Percentiles rank a stretch among this genome's conserved stretches.
These are phyloP conservation scores for Aspergillus viridinutans DNA, from an alignment of 2,329 filamentous ascomycete species.

Conservation along the genomic window DNA sequence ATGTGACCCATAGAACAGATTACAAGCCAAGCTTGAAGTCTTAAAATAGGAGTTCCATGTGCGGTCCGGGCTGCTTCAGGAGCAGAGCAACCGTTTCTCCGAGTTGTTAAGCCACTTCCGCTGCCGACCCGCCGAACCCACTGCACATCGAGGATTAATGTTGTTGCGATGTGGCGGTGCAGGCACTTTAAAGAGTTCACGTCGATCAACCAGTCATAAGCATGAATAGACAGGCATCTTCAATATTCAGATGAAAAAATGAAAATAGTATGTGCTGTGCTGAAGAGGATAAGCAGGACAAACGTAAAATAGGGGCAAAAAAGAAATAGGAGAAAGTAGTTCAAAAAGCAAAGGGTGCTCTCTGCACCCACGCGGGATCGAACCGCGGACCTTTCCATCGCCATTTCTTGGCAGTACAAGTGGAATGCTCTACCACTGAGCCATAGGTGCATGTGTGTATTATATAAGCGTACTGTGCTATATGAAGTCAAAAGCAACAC, in stretches of 20 bases:
- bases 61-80: constrained; percentile 3
- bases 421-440: not conserved
- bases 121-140: constrained; percentile 24
- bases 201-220: not conserved
- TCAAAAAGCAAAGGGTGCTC: not conserved
- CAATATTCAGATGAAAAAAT: not conserved
- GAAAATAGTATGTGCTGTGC: no score
- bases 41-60: not conserved
- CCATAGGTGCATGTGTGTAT: not conserved
- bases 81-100: constrained; percentile 11
- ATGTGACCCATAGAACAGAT: not conserved
- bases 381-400: not conserved
- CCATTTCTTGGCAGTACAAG: not conserved
- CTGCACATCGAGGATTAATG: constrained; percentile 22
- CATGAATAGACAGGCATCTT: not conserved
- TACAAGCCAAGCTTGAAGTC: not conserved
- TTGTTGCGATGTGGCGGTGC: constrained; percentile 32
- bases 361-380: not conserved
- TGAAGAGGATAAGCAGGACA: not conserved
- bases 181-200: not conserved
- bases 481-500: not conserved
- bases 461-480: not conserved
- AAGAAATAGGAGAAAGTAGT: not conserved
- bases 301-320: not conserved
- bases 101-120: constrained; percentile 26